Base-by-base conservation (phyloP, 139 green algal genomes). In the Spirogloea muscicola region DNA sequence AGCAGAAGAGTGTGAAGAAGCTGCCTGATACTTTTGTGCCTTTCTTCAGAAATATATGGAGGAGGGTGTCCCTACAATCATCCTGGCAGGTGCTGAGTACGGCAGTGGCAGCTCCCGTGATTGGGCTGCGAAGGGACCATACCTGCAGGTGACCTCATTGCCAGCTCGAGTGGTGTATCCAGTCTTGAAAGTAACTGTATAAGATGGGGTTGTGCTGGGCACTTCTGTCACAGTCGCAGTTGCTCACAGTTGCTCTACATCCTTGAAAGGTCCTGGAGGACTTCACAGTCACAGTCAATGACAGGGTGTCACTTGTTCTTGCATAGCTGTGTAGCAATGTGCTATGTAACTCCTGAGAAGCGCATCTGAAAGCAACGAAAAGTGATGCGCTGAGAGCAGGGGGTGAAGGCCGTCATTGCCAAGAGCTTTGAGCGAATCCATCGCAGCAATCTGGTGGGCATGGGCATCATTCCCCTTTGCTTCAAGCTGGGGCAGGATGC, bases 361-460 rank as follows among this genome's bases (percentile, higher is more conserved):
- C n/a, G n/a, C n/a, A n/a, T n/a, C n/a, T n/a, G n/a, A n/a, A n/a
- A n/a, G n/a, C n/a, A n/a, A n/a, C n/a, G n/a, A n/a, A n/a, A n/a
- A n/a, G n/a, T n/a, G n/a, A n/a, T n/a, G n/a, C n/a, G n/a, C n/a
- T 51, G 43, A 16, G 10, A 51, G 36, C 73, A 82, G 68, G 80
- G 80, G 48, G 79, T 85, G 38, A 79, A 79, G 70, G 80, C 80
- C 6, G 80, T 85, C 29, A 81, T 85, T 48, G 77, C 80, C n/a
- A 77, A 74, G 68, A 85, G 44, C 9, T 85, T 85, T 70, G 78
- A 85, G 77, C 78, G 77, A 48, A 85, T 85, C 37, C 77, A 84
- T 71, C 68, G 70, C 52, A 86, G 57, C 77, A 82, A 85, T 68
- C 48, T 85, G 40, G 68, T 85, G 13, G 78, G 80, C 69, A 85